Conservation (phyloP, 495 filamentous ascomycete species). For the Aspergillus funiculosus region DNA sequence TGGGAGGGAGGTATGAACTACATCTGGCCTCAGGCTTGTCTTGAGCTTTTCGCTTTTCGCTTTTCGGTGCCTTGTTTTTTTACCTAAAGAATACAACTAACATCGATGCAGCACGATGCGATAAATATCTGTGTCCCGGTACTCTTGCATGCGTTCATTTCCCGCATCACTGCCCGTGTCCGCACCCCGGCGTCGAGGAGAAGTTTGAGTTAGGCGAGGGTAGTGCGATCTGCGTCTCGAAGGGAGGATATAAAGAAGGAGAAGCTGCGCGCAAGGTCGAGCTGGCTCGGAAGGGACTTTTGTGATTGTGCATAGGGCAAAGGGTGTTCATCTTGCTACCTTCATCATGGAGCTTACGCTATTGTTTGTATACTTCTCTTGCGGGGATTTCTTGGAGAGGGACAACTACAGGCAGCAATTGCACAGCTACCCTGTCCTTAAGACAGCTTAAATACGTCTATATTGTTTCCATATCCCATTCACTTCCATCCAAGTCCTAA, state of each 20-base stretch:
- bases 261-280: conserved; percentile 75
- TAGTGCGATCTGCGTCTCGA: conserved; percentile 71
- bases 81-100: conserved; percentile 1
- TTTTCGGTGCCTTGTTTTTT: not conserved
- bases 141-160: conserved; percentile 88
- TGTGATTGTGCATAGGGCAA: too few relatives aligned
- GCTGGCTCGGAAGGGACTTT: conserved; percentile 73
- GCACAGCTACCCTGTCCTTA: too few relatives aligned
- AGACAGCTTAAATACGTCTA: too few relatives aligned
- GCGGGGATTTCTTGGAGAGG: too few relatives aligned
- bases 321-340: too few relatives aligned
- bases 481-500: too few relatives aligned
- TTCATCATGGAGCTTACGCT: too few relatives aligned
- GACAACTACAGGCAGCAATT: too few relatives aligned
- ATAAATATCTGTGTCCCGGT: conserved; percentile 85
- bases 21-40: not conserved
- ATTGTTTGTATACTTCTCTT: too few relatives aligned
- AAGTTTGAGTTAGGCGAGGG: conserved; percentile 85
- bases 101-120: conserved; percentile 56
- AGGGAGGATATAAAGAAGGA: conserved; percentile 70
- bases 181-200: conserved; percentile 74
- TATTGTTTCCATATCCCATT: too few relatives aligned
- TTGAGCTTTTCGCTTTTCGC: not conserved
- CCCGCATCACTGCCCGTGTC: conserved; percentile 90
- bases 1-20: conserved; percentile 54